phyloP scores from a whole-genome alignment of 768 basidiomycete species.

The Lactifluus subvellereus region DNA sequence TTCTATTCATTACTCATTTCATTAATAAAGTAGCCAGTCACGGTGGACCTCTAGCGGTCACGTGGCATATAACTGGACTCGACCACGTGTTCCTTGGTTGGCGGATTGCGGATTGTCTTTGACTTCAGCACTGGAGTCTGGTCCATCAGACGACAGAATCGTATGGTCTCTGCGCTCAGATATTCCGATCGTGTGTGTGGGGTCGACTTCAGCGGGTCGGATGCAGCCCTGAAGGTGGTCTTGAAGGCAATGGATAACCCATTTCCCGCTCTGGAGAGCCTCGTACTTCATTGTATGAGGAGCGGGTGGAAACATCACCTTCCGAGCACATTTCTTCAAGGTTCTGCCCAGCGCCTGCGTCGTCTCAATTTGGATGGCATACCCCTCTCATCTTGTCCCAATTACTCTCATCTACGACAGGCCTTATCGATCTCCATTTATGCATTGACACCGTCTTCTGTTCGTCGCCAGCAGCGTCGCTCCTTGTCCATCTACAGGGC shows the following conservation, averaged over 20 bases:
- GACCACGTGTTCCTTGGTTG: no score
- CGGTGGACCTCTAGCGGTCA: no score
- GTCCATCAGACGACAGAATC: no score
- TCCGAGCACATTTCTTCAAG: not conserved
- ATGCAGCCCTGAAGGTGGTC: not conserved
- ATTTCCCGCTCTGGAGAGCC: not conserved
- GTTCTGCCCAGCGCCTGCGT: not conserved
- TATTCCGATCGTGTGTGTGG: not conserved
- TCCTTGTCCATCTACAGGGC: not conserved
- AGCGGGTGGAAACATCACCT: not conserved
- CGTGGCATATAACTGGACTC: no score
- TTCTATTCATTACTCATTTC: no score
- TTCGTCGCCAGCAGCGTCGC: not conserved
- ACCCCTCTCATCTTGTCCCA: not conserved
- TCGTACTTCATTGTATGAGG: no score
- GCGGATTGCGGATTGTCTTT: not conserved
- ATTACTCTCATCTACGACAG: not conserved
- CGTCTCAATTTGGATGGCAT: not conserved
- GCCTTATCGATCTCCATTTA: not conserved
- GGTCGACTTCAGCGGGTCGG: not conserved
- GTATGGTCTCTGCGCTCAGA: not conserved
- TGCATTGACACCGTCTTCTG: no score
- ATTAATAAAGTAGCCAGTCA: no score
- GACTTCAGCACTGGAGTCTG: not conserved
- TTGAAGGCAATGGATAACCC: not conserved